Evolutionary conservation across 2,329 filamentous ascomycete genomes (phyloP).

Genomic region (Apiospora marii): DNA sequence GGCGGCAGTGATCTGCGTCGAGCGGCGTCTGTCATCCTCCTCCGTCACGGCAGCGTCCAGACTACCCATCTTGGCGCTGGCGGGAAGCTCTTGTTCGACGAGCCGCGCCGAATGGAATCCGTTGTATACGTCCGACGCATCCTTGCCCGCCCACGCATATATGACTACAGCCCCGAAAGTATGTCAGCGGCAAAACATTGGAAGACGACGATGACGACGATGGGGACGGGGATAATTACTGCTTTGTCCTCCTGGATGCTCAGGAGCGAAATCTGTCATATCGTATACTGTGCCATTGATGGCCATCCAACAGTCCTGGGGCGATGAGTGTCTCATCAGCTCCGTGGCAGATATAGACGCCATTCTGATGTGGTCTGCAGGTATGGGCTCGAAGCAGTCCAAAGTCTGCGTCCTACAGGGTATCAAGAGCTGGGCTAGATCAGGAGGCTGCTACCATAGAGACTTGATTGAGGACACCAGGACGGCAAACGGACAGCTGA

Average conservation of each 20-base stretch:
- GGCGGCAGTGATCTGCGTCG: background rate
- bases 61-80: constrained; percentile 56
- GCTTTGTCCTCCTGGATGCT: constrained; percentile 28
- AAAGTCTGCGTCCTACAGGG: no score
- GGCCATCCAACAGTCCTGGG: constrained; percentile 29
- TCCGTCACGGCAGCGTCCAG: constrained; percentile 59
- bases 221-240: constrained; percentile 16
- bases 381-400: no score
- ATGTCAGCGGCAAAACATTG: background rate
- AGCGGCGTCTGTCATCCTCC: constrained; percentile 47
- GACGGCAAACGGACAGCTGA: no score
- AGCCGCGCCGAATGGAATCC: constrained; percentile 57
- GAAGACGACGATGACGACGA: no score
- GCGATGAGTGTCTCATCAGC: constrained; percentile 25
- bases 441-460: no score
- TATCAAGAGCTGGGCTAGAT: no score
- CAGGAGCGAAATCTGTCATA: constrained; percentile 29
- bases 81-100: constrained; percentile 48
- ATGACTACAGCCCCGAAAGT: no score
- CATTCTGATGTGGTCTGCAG: no score
- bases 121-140: constrained; percentile 61
- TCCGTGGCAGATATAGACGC: no score
- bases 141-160: constrained; percentile 57
- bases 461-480: no score
- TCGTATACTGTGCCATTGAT: constrained; percentile 29